Percentiles rank a stretch among this genome's conserved stretches.
phyloP scores from a whole-genome alignment of 2,329 filamentous ascomycete genomes.

The Parastagonospora nodorum region DNA sequence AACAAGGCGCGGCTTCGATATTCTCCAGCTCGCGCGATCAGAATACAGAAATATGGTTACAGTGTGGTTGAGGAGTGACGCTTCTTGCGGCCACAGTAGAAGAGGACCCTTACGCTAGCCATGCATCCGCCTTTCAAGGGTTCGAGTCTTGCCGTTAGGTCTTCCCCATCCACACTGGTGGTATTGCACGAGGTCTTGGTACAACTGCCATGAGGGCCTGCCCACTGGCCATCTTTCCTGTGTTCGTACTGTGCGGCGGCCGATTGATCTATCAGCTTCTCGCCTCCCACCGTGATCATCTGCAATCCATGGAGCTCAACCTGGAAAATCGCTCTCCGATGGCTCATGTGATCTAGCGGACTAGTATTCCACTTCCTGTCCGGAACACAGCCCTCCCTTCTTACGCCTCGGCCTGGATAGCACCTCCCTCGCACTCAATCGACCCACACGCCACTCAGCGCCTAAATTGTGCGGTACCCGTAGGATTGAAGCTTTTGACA shows the following conservation, averaged over 20 bases:
- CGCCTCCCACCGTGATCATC: no score
- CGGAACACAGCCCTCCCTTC: conserved; percentile 11
- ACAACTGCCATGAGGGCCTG: no score
- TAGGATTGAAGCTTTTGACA: conserved; percentile 72
- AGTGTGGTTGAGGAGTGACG: conserved; percentile 6
- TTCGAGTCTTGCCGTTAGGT: neutral
- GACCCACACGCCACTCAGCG: conserved; percentile 20
- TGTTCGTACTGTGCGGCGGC: no score
- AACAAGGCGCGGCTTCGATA: neutral
- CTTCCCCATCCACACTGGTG: neutral
- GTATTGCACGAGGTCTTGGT: neutral
- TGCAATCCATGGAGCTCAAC: no score
- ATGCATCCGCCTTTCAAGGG: conserved; percentile 7
- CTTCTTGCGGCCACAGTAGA: conserved; percentile 1
- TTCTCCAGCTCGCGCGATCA: neutral
- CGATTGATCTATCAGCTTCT: neutral
- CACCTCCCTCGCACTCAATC: conserved; percentile 6
- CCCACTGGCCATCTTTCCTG: no score
- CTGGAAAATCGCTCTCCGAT: no score
- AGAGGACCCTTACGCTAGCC: conserved; percentile 2
- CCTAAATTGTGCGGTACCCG: conserved; percentile 46
- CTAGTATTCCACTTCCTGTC: conserved; percentile 7
- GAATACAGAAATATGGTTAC: conserved; percentile 1
- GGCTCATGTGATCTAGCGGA: neutral
- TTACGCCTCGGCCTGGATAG: conserved; percentile 11